Percentiles rank a stretch among this genome's conserved stretches.
Conservation (phyloP, 257 asterid genomes). For the Solanum virginianum region DNA sequence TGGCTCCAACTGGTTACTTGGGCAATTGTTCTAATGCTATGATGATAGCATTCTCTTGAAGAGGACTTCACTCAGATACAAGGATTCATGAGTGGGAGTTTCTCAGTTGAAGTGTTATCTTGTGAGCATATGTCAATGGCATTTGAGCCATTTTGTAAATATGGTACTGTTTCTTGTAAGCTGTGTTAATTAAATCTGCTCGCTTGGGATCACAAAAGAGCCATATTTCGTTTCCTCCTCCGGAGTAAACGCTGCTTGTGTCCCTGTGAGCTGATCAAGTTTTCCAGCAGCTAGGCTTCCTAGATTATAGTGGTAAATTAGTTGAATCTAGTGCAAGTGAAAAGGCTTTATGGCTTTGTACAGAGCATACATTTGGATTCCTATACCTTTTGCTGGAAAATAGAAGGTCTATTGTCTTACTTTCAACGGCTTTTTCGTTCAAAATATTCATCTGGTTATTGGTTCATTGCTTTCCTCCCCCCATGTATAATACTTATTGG, state of each 20-base stretch:
- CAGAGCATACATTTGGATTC: not conserved
- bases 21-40: not conserved
- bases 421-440: not conserved
- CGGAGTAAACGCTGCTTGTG: slow-evolving; percentile 7
- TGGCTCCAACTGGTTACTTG: not conserved
- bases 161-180: slow-evolving; percentile 30
- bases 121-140: slow-evolving; percentile 21
- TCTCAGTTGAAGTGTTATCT: slow-evolving; percentile 4
- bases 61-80: slow-evolving; percentile 9
- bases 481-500: not conserved
- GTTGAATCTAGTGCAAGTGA: not conserved
- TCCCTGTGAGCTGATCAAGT: not conserved
- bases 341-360: not conserved
- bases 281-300: slow-evolving; percentile 12
- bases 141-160: slow-evolving; percentile 37
- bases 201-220: slow-evolving; percentile 13
- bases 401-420: not conserved
- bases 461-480: not conserved
- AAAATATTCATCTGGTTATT: not conserved
- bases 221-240: slow-evolving; percentile 10
- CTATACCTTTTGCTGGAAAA: not conserved
- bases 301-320: not conserved
- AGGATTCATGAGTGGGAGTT: slow-evolving; percentile 12
- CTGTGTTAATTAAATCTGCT: slow-evolving; percentile 14
- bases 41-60: slow-evolving; percentile 18